These are phyloP conservation scores for Citrus medica DNA, from an alignment of 345 rosid genomes.

Conservation along the genomic window DNA sequence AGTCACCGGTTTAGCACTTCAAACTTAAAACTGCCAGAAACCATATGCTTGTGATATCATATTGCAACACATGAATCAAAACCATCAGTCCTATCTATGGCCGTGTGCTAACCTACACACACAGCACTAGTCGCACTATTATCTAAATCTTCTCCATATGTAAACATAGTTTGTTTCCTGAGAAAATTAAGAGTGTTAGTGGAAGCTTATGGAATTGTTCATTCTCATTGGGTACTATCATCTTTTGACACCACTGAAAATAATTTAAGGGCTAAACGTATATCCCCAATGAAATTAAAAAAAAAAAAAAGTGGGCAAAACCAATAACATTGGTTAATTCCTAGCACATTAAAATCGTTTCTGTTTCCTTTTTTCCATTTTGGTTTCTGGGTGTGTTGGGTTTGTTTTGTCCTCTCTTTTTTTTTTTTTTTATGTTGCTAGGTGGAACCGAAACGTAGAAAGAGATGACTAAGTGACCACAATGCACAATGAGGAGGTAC, in stretches of 20 bases:
- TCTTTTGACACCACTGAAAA: not conserved
- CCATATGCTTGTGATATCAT: not conserved
- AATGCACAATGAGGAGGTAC: constrained; percentile 19
- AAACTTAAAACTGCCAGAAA: too few relatives aligned
- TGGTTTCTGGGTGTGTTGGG: not conserved
- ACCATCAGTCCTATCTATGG: not conserved
- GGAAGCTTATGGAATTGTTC: not conserved
- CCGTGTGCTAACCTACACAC: too few relatives aligned
- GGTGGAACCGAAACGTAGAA: constrained; percentile 75
- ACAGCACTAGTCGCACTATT: too few relatives aligned
- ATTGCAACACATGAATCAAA: not conserved
- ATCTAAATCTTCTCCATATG: not conserved
- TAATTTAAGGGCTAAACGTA: not conserved
- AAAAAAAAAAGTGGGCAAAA: not conserved
- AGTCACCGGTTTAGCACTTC: too few relatives aligned
- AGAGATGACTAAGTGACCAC: constrained; percentile 36
- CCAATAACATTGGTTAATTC: not conserved
- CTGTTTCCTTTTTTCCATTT: not conserved
- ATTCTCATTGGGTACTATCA: too few relatives aligned
- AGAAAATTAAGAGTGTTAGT: not conserved
- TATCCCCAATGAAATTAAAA: not conserved
- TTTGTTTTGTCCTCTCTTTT: too few relatives aligned
- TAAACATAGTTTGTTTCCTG: not conserved
- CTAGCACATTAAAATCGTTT: not conserved
- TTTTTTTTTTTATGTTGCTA: constrained; percentile 7